phyloP scores from a whole-genome alignment of 1,139 yeast genomes.

The Diutina sp. region DNA sequence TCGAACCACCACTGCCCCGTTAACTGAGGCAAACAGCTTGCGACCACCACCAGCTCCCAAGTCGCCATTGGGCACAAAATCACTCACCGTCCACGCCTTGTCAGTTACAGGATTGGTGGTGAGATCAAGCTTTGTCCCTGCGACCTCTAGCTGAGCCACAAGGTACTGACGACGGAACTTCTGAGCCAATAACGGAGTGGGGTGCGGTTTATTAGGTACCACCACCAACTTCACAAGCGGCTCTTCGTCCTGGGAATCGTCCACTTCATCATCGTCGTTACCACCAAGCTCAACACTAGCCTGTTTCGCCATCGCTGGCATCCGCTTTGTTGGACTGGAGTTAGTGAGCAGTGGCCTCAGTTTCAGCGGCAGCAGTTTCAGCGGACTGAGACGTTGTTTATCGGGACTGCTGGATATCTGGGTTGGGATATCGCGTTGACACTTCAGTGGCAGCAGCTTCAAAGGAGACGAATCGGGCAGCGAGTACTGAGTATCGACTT shows the following conservation, averaged over 20 bases:
- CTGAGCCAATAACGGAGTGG: background rate
- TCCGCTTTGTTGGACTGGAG: background rate
- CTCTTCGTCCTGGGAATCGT: background rate
- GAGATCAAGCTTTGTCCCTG: background rate
- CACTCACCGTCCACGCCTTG: background rate
- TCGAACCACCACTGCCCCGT: background rate
- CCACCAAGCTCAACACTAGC: background rate
- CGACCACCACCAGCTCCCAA: background rate
- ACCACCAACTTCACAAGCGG: background rate
- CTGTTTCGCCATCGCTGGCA: background rate
- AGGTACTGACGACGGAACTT: background rate
- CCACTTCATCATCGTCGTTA: background rate
- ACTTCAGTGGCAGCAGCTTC: background rate
- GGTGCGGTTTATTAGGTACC: background rate
- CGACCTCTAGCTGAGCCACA: background rate
- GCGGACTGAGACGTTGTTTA: background rate
- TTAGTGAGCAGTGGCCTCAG: background rate
- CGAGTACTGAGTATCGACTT: background rate
- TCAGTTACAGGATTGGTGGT: background rate
- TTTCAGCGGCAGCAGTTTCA: background rate
- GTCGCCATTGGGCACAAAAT: background rate
- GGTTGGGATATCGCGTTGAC: background rate
- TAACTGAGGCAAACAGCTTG: background rate
- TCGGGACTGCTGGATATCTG: background rate
- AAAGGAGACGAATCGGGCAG: background rate